Evolutionary conservation across 495 filamentous ascomycete species (phyloP), one percentile per base, ranked within the genome.

Genomic region (Penicillium flavigenum): DNA sequence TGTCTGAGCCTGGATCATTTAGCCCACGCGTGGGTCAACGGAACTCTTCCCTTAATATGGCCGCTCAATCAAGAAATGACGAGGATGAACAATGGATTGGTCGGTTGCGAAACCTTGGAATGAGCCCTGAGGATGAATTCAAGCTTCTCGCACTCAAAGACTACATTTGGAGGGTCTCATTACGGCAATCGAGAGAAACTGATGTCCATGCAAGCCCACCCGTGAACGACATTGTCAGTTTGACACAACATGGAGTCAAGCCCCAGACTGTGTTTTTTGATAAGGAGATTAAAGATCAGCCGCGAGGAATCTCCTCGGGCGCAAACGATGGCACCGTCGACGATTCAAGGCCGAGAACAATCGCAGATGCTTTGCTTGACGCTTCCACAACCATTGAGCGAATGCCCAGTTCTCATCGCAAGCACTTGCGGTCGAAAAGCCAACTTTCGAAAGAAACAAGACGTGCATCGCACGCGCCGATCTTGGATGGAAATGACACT

Each of bases 41-140:
- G 47, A 56, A 44, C 50, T 55, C 59, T 8, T 52, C 42, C 4
- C 50, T 56, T 11, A 79, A 82, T n/a, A 58, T 81, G 31, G 63
- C 60, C 45, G 55, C 71, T 26, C 66, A 76, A 2, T 49, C 70
- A 16, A 91, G 83, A 65, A 96, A 93, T 63, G 92, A 96, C n/a
- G 93, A 97, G 68, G 95, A 99, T 69, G 91, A 97, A 54, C 86
- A 92, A 64, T 99, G 95, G 95, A 77, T 99, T n/a, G 76, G 76
- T 19, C 84, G 88, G 49, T 73, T 99, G 31, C 82, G 90, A 31
- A 92, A 89, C 58, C 82, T 94, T 38, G 93, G 94, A 1, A 89
- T 99, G 82, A 70, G 77, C 2, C 57, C 75, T 0, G 92, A 96
- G 44, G 95, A 99, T 62, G 95, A 99, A 56, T 84, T 88, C 61